A percentile compares a stretch with the other conserved stretches of the same genome.
These are phyloP conservation scores for Flaveria ramosissima DNA, from an alignment of 129 eudicot genomes.

Conservation along the genomic window DNA sequence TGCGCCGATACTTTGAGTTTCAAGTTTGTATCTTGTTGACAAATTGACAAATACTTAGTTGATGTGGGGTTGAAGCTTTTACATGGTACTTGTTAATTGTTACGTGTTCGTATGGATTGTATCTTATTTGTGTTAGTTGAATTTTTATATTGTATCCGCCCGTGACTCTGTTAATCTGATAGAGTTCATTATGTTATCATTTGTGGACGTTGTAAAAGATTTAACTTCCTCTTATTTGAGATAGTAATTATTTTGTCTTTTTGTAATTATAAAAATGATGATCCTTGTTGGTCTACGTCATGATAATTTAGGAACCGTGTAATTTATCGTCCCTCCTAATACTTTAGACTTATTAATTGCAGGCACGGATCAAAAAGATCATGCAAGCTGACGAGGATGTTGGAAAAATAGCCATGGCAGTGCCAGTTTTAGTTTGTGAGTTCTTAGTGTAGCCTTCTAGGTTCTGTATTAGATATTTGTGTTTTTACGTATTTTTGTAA, in stretches of 20 bases:
- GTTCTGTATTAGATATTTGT: neutral
- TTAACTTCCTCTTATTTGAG: neutral
- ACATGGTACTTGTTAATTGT: neutral
- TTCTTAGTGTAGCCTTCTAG: conserved; percentile 22
- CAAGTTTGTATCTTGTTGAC: neutral
- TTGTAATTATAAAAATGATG: neutral
- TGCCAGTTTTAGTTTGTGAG: conserved; percentile 89
- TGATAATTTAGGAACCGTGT: neutral
- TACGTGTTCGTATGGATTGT: neutral
- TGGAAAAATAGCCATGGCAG: conserved; percentile 93
- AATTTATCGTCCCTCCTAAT: neutral
- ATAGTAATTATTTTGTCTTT: neutral
- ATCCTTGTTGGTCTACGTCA: neutral
- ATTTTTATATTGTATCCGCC: neutral
- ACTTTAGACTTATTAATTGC: conserved; percentile 19
- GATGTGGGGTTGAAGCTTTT: neutral
- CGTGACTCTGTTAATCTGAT: neutral
- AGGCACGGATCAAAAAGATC: conserved; percentile 87
- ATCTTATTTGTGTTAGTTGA: neutral
- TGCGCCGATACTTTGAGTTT: neutral
- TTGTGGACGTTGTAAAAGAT: neutral
- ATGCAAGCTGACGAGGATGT: conserved; percentile 97
- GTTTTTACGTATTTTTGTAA: conserved; percentile 8
- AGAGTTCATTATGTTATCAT: neutral
- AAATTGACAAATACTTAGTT: neutral